phyloP scores from a whole-genome alignment of 352 stramenopile genomes.

The Bremia lactucae region DNA sequence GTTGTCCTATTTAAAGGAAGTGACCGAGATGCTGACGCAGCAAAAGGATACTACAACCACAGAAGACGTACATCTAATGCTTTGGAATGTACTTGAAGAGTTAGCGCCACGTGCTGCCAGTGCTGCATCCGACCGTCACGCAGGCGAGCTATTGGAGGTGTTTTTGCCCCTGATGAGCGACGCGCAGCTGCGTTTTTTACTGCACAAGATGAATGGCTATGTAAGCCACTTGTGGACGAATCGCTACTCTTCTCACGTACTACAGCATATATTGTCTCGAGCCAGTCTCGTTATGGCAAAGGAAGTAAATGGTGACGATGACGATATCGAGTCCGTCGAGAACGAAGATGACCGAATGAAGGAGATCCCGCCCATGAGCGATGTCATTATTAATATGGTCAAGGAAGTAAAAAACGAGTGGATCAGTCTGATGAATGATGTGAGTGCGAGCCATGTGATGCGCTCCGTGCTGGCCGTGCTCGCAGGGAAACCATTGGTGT shows the following conservation, averaged over 20 bases:
- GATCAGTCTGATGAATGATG: slow-evolving; percentile 80
- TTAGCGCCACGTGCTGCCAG: slow-evolving; percentile 61
- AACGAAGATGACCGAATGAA: slow-evolving; percentile 50
- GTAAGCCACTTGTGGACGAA: slow-evolving; percentile 80
- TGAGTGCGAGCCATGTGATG: slow-evolving; percentile 77
- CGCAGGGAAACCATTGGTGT: slow-evolving; percentile 47
- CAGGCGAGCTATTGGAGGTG: slow-evolving; percentile 53
- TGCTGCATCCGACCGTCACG: slow-evolving; percentile 65
- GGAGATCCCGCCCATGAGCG: slow-evolving; percentile 49
- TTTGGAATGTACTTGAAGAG: slow-evolving; percentile 80
- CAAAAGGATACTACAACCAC: slow-evolving; percentile 37
- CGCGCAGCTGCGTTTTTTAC: slow-evolving; percentile 56
- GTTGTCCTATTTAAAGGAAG: slow-evolving; percentile 74
- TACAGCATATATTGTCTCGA: slow-evolving; percentile 65
- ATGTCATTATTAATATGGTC: slow-evolving; percentile 64
- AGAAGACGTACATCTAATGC: slow-evolving; percentile 47
- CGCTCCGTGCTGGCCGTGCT: slow-evolving; percentile 60
- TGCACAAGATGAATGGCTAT: slow-evolving; percentile 75
- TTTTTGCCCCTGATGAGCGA: slow-evolving; percentile 66
- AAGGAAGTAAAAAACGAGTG: slow-evolving; percentile 70
- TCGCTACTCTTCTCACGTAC: slow-evolving; percentile 78
- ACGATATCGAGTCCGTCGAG: slow-evolving; percentile 11
- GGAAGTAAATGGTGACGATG: slow-evolving; percentile 10
- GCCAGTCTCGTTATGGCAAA: slow-evolving; percentile 39
- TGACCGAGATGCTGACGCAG: slow-evolving; percentile 61